Percentiles rank a stretch among this genome's conserved stretches.
Conservation (phyloP, 208 protist genomes). For the Crithidia sp. region DNA sequence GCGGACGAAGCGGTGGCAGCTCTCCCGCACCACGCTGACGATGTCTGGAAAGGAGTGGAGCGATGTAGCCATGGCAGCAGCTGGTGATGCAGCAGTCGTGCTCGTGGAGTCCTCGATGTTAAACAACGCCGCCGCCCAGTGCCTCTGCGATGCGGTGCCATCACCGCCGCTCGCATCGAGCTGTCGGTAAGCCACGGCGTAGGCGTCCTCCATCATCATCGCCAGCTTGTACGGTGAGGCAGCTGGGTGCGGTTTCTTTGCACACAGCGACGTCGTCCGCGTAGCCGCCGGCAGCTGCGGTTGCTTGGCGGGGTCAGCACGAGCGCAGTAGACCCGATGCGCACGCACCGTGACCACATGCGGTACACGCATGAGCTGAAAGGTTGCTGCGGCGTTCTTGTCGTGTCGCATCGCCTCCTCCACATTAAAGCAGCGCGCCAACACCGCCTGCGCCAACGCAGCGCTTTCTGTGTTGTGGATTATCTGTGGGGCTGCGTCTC, state of each 20-base stretch:
- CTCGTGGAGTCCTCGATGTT: neutral
- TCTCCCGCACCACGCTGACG: slow-evolving; percentile 49
- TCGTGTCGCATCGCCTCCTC: slow-evolving; percentile 49
- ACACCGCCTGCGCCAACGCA: slow-evolving; percentile 2
- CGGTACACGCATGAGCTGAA: slow-evolving; percentile 12
- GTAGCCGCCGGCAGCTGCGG: neutral
- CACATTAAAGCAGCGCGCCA: slow-evolving; percentile 30
- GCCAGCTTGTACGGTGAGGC: slow-evolving; percentile 35
- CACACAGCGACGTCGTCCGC: slow-evolving; percentile 1
- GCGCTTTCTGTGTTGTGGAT: neutral
- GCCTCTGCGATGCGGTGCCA: neutral
- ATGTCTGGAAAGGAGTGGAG: slow-evolving; percentile 45
- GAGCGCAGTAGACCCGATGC: slow-evolving; percentile 65
- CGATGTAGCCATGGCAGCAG: neutral
- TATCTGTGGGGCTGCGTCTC: neutral
- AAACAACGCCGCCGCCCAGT: slow-evolving; percentile 28
- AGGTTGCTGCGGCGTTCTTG: slow-evolving; percentile 8
- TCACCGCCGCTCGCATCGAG: neutral
- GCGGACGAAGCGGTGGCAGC: slow-evolving; percentile 54
- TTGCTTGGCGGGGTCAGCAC: slow-evolving; percentile 10
- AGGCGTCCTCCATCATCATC: slow-evolving; percentile 61
- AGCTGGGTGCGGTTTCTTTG: slow-evolving; percentile 12
- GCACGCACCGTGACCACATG: slow-evolving; percentile 53
- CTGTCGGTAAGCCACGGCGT: slow-evolving; percentile 12
- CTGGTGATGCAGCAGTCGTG: neutral